Base-by-base conservation (phyloP, 108 stramenopile genomes). In the Pseudonitzschia multistriata region DNA sequence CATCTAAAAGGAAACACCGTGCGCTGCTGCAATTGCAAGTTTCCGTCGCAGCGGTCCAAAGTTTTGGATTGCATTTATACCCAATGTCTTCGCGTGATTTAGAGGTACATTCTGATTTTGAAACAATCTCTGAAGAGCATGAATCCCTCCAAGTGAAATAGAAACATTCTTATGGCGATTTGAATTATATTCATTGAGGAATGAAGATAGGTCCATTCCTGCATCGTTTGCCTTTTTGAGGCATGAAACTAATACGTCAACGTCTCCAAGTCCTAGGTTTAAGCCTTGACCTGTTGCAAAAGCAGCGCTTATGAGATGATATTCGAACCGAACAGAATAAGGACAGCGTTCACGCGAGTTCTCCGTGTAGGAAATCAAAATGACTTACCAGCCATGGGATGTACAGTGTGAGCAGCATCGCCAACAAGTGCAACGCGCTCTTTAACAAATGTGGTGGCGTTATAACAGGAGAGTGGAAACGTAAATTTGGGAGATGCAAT, bases 381-480 rank as follows among this genome's bases (percentile, higher is more conserved):
- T 0, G 8, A 25, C 50, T 52, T 52, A 52, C 50, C 57, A 6
- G 98, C 98, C 94, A 97, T 95, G 17, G 96, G 98, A 83, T 98
- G 98, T 24, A 98, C 84, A 0, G 95, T 93, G 82, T 98, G 97
- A 5, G 97, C 97, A 0, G 97, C 96, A 83, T 98, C 97, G 33
- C 97, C 96, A 3, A 96, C 83, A 54, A 98, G 71, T 0, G 90
- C 94, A 14, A 88, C 73, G 42, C 89, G 84, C 37, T 62, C 67
- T 2, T 65, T 66, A 50, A 66, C 54, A 70, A 86, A 72, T 14
- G 71, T 49, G 55, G 80, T 39, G 60, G 83, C 79, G 76, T 77
- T 50, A 66, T 67, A 63, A 72, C 87, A 82, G 11, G 79, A 71
- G 50, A 88, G 50, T 53, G 86, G 72, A 77, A 88, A 72, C 61